Conservation (phyloP, 2,329 filamentous ascomycete species). For the Pyrenophora teres region DNA sequence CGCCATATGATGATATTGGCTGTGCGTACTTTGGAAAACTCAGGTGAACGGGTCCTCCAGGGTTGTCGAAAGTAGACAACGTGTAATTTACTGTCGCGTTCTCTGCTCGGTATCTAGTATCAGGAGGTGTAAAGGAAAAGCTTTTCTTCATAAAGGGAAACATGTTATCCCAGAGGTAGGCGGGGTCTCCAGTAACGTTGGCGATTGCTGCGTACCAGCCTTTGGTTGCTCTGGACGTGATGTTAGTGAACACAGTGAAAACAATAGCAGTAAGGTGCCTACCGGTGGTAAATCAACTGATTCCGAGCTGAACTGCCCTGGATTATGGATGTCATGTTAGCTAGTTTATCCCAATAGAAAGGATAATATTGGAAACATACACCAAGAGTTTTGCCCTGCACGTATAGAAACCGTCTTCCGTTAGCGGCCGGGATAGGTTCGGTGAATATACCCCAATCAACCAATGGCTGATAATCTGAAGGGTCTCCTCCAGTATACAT, state of each 20-base stretch:
- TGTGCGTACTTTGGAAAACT: constrained; percentile 19
- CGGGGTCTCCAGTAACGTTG: constrained; percentile 29
- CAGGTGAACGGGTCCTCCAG: constrained; percentile 12
- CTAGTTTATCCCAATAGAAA: neutral
- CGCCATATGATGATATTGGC: constrained; percentile 9
- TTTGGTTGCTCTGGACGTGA: constrained; percentile 6
- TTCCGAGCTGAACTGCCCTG: constrained; percentile 30
- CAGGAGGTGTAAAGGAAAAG: constrained; percentile 33
- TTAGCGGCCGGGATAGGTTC: constrained; percentile 23
- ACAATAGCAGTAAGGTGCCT: neutral
- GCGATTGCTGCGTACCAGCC: constrained; percentile 17
- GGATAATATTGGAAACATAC: neutral
- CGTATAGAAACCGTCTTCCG: constrained; percentile 27
- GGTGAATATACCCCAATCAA: constrained; percentile 36
- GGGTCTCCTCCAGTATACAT: constrained; percentile 14
- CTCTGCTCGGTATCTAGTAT: constrained; percentile 11
- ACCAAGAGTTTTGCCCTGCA: constrained; percentile 33
- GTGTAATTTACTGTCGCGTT: constrained; percentile 12
- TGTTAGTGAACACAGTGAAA: neutral
- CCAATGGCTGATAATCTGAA: constrained; percentile 30
- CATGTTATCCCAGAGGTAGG: constrained; percentile 32
- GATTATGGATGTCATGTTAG: neutral
- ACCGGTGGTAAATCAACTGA: constrained; percentile 30
- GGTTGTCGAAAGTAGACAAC: constrained; percentile 6
- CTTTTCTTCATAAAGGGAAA: constrained; percentile 34